phyloP scores from a whole-genome alignment of 495 filamentous ascomycete species.

The Bryoglossum gracile region DNA sequence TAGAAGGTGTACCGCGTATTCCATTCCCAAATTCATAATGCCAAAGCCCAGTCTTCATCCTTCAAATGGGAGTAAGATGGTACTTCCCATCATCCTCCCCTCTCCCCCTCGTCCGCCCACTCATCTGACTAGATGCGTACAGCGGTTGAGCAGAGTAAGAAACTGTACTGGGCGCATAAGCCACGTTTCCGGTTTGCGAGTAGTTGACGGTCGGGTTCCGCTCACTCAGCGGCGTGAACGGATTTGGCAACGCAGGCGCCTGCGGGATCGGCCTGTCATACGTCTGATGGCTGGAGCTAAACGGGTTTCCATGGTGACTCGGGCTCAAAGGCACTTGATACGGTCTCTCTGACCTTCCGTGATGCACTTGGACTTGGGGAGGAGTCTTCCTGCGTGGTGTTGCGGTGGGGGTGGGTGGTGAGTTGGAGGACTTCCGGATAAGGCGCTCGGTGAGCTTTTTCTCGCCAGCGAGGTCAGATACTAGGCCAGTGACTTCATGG shows the following conservation, averaged over 20 bases:
- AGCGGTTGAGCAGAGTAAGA: conserved; percentile 5
- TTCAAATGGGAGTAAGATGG: no score
- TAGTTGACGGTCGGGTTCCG: not conserved
- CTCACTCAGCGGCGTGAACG: conserved; percentile 5
- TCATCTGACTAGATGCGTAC: not conserved
- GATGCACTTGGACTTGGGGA: not conserved
- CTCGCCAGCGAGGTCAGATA: conserved; percentile 20
- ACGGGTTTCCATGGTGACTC: no score
- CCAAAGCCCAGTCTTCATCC: no score
- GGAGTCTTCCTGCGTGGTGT: not conserved
- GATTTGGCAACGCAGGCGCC: not conserved
- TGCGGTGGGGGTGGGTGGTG: not conserved
- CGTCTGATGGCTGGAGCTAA: no score
- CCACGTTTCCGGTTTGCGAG: not conserved
- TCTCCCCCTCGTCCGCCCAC: no score
- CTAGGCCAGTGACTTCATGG: conserved; percentile 28
- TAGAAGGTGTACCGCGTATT: no score
- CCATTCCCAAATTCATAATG: no score
- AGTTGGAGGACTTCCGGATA: not conserved
- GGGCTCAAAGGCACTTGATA: not conserved
- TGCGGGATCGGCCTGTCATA: not conserved
- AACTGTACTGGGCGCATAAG: conserved; percentile 1
- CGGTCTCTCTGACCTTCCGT: no score
- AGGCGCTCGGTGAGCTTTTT: not conserved
- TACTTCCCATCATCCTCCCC: conserved; percentile 11